These are phyloP conservation scores for Aureobasidium sp. DNA, from an alignment of 2,329 filamentous ascomycete species.

Conservation along the genomic window DNA sequence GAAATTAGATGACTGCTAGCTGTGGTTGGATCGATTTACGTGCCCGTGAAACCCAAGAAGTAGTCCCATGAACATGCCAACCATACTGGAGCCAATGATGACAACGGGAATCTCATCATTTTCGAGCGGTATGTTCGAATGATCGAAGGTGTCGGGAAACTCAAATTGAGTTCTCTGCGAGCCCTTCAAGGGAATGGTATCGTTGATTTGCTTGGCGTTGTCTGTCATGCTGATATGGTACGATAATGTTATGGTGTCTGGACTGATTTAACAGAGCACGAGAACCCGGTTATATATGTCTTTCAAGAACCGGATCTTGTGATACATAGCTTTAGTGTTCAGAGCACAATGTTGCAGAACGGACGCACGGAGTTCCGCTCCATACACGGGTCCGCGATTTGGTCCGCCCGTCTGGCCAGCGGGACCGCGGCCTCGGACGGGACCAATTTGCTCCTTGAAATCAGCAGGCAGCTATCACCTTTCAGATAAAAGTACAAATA, in stretches of 20 bases:
- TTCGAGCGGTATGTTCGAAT: background rate
- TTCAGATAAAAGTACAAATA: background rate
- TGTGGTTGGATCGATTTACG: background rate
- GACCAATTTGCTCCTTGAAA: background rate
- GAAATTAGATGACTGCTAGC: background rate
- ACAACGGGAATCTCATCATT: slow-evolving; percentile 18
- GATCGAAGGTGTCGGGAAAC: background rate
- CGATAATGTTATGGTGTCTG: too few species aligned
- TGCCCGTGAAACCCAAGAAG: slow-evolving; percentile 21
- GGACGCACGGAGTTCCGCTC: too few species aligned
- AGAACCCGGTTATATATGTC: too few species aligned
- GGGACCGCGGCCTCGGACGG: background rate
- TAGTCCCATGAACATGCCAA: slow-evolving; percentile 21
- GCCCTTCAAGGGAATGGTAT: slow-evolving; percentile 4
- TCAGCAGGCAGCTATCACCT: background rate
- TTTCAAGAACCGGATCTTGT: too few species aligned
- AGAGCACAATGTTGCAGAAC: too few species aligned
- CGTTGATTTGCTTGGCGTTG: background rate
- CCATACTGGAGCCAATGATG: slow-evolving; percentile 22
- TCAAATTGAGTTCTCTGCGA: background rate
- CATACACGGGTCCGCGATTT: background rate
- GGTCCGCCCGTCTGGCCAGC: background rate
- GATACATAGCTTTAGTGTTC: too few species aligned
- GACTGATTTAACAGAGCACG: too few species aligned
- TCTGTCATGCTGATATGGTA: background rate